Evolutionary conservation across 306 rosid species (phyloP).

Genomic region (Luffa aegyptiaca): DNA sequence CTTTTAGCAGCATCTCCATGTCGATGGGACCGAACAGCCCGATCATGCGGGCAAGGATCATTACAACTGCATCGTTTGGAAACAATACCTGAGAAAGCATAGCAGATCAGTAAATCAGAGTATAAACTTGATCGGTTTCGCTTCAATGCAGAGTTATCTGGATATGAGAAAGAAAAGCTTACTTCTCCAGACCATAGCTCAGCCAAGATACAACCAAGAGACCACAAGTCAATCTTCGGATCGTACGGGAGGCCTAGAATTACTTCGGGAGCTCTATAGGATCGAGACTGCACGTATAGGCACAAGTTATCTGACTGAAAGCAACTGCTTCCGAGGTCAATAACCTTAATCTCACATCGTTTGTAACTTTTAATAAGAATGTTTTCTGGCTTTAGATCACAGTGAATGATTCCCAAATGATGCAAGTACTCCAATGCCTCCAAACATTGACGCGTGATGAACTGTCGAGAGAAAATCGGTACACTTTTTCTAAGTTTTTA

Average conservation of each 20-base stretch:
- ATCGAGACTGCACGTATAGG: constrained; percentile 91
- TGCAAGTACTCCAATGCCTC: constrained; percentile 93
- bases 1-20: constrained; percentile 69
- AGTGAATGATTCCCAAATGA: constrained; percentile 77
- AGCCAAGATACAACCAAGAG: constrained; percentile 93
- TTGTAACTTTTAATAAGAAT: constrained; percentile 77
- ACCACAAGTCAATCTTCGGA: constrained; percentile 92
- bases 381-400: constrained; percentile 96
- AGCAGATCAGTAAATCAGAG: neutral
- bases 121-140: neutral
- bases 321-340: constrained; percentile 98
- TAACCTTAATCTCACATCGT: constrained; percentile 83
- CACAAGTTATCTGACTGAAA: constrained; percentile 74
- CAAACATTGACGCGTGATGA: constrained; percentile 76
- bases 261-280: constrained; percentile 98
- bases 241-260: constrained; percentile 90
- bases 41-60: constrained; percentile 79
- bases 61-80: constrained; percentile 64
- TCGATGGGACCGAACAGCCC: constrained; percentile 85
- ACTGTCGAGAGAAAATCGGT: constrained; percentile 30
- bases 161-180: constrained; percentile 20
- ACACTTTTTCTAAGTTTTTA: neutral
- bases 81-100: constrained; percentile 62
- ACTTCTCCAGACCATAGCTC: constrained; percentile 96
- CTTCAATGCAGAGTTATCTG: neutral